Base-by-base conservation (phyloP, 306 rosid genomes). In the Corylus avellana region DNA sequence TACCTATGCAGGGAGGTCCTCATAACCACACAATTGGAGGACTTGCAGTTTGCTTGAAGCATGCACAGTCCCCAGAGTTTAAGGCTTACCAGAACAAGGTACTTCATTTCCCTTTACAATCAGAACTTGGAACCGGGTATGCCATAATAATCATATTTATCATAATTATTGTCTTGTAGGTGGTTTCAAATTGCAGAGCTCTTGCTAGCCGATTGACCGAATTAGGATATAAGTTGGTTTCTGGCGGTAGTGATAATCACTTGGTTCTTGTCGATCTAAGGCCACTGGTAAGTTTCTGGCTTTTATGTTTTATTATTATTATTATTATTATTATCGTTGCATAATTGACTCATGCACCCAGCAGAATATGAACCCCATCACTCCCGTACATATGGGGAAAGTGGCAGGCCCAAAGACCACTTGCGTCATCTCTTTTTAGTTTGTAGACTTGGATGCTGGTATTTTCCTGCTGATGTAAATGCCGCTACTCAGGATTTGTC, bases 1-100 rank as follows among this genome's bases (percentile, higher is more conserved):
- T 61, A 50, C 72, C 78, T 70, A 11, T 88, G 77, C 84, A 94
- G 98, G 98, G 98, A 72, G 98, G 98, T 86, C 98, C 98, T 78
- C 98, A 92, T 83, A 94, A 94, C 83, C 94, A 94, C 90, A 94
- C 97, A 70, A 94, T 94, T 78, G 98, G 97, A 16, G 98, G 98
- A 73, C 95, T 94, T 61, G 92, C 98, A 8, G 97, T 92, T 66
- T 90, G 93, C 89, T 85, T 94, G 86, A 88, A 91, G 85, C 76
- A 90, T 77, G 98, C 97, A 1, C 95, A 86, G 68, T 86, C 95
- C 42, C 88, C 84, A 32, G 95, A 91, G 75, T 94, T 92, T 80
- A 91, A 90, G 85, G 87, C 47, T 84, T 94, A 92, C 81, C 98
- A 94, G 83, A 91, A 91, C 49, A 80, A 90, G 94, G 98, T 92